Percentiles rank a stretch among this genome's conserved stretches.
Conservation (phyloP, 441 rosid species). For the Geranium incanum region DNA sequence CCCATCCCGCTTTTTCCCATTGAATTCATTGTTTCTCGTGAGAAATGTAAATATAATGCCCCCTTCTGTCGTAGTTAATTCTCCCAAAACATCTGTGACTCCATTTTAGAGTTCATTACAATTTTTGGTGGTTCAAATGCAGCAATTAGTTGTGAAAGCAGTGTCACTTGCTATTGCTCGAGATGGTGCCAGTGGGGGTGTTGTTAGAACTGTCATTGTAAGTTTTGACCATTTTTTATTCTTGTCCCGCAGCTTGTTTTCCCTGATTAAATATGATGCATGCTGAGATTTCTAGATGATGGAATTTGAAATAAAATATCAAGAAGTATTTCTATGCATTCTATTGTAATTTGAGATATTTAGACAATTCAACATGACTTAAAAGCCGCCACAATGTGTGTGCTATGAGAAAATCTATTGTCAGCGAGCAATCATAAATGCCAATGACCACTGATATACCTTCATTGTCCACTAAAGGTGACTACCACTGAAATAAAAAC, state of each 20-base stretch:
- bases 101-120: neutral
- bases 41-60: neutral
- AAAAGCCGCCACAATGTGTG: neutral
- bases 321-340: neutral
- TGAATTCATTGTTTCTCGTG: neutral
- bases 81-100: neutral
- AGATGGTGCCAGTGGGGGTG: slow-evolving; percentile 97
- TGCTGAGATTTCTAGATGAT: neutral
- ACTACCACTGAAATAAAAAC: neutral
- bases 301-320: neutral
- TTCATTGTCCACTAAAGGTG: neutral
- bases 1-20: neutral
- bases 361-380: neutral
- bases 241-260: neutral
- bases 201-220: slow-evolving; percentile 85
- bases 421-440: neutral
- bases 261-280: neutral
- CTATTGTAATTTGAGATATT: neutral
- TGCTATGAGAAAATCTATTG: neutral
- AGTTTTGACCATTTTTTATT: slow-evolving; percentile 23
- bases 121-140: slow-evolving; percentile 21
- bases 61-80: neutral
- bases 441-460: neutral
- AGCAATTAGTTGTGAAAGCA: slow-evolving; percentile 90
- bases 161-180: slow-evolving; percentile 92